Evolutionary conservation across 768 basidiomycete species (phyloP).

Genomic region (Sistotremastrum niveocremeum): DNA sequence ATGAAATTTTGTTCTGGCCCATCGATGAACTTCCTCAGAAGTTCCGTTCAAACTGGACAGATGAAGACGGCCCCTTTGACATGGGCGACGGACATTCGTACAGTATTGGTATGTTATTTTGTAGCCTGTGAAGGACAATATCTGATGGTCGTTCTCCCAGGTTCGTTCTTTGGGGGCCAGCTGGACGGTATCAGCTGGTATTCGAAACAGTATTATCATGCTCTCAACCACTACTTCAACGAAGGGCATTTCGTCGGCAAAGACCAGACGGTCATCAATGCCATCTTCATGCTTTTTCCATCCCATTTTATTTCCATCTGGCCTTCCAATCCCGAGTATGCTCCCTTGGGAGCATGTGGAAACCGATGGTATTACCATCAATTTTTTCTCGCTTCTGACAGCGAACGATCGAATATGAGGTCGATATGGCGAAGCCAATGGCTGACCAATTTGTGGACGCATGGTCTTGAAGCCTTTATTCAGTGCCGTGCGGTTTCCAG

Average conservation of each 20-base stretch:
- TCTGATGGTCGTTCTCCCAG: conserved; percentile 14
- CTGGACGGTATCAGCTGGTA: conserved; percentile 33
- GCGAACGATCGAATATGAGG: conserved; percentile 12
- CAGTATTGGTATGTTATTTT: too few species aligned
- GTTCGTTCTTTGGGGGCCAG: conserved; percentile 46
- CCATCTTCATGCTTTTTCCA: conserved; percentile 32
- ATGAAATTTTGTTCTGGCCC: conserved; percentile 39
- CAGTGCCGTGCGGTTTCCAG: too few species aligned
- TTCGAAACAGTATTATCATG: conserved; percentile 29
- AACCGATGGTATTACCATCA: conserved; percentile 36
- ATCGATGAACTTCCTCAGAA: conserved; percentile 22
- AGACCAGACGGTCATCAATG: conserved; percentile 42
- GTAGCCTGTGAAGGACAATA: too few species aligned
- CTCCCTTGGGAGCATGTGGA: conserved; percentile 27
- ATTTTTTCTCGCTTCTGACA: conserved; percentile 28
- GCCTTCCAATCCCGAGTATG: conserved; percentile 13
- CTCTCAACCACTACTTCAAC: conserved; percentile 37
- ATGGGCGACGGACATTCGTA: not conserved
- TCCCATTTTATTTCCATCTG: conserved; percentile 32
- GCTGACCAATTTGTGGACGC: too few species aligned
- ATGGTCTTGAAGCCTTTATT: too few species aligned
- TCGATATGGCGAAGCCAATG: conserved; percentile 5
- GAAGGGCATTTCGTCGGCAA: conserved; percentile 40
- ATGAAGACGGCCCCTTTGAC: conserved; percentile 37
- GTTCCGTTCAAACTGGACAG: conserved; percentile 24